Percentiles rank a stretch among this genome's conserved stretches.
Conservation (phyloP, 371 early-diverging fungal genomes). For the Rhizopus arrhizus region DNA sequence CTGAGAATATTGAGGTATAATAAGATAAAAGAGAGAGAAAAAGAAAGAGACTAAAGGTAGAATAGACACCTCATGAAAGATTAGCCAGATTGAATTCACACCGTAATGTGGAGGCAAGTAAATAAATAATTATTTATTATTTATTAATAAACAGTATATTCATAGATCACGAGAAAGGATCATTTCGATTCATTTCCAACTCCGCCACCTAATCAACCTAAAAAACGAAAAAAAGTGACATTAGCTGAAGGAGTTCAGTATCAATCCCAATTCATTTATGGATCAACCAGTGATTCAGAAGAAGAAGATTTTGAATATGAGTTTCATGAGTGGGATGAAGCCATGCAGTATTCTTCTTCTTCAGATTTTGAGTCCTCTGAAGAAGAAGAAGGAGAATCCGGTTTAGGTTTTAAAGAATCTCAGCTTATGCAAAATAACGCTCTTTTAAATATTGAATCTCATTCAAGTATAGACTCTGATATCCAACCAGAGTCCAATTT, state of each 20-base stretch:
- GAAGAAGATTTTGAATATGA: slow-evolving; percentile 52
- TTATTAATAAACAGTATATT: neutral
- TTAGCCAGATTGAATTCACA: neutral
- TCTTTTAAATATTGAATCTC: neutral
- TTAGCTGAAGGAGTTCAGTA: slow-evolving; percentile 51
- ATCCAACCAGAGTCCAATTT: neutral
- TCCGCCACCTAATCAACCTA: slow-evolving; percentile 43
- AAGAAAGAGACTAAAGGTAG: neutral
- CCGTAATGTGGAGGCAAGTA: too few relatives aligned
- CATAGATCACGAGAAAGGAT: slow-evolving; percentile 42
- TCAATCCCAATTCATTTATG: slow-evolving; percentile 52
- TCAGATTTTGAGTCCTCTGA: neutral
- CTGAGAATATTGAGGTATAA: slow-evolving; percentile 90
- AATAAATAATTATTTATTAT: neutral
- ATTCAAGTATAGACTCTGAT: slow-evolving; percentile 23
- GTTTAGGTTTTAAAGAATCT: neutral
- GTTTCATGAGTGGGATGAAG: slow-evolving; percentile 51
- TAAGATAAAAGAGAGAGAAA: neutral
- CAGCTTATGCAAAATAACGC: too few relatives aligned
- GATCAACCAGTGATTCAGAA: slow-evolving; percentile 48
- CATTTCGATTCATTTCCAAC: slow-evolving; percentile 50
- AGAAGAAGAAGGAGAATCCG: slow-evolving; percentile 22
- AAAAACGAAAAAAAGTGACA: slow-evolving; percentile 40
- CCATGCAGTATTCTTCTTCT: slow-evolving; percentile 28
- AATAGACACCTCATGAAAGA: neutral